phyloP scores from a whole-genome alignment of 1,284 basidiomycete genomes.

The Cutaneotrichosporon sp. region DNA sequence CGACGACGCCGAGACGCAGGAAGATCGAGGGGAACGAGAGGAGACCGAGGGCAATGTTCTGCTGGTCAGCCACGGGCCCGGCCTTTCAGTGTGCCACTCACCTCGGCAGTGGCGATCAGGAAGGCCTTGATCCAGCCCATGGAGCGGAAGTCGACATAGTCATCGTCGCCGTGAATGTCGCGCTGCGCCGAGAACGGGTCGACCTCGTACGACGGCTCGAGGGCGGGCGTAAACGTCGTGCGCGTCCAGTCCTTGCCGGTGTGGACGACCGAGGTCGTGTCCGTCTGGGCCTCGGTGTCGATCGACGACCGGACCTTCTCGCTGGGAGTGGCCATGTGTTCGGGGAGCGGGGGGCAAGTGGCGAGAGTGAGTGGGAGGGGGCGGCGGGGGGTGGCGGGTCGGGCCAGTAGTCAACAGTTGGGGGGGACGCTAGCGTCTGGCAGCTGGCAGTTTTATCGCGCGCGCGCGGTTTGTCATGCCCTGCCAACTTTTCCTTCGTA shows the following conservation, averaged over 20 bases:
- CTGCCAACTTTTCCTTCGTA: not conserved
- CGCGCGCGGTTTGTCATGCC: not conserved
- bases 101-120: constrained; percentile 45
- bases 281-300: constrained; percentile 10
- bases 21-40: constrained; percentile 48
- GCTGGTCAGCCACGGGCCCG: not conserved
- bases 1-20: constrained; percentile 43
- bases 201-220: constrained; percentile 29
- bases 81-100: constrained; percentile 15
- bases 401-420: too few relatives aligned
- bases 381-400: too few relatives aligned
- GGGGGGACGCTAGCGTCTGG: too few relatives aligned
- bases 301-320: constrained; percentile 5
- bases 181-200: constrained; percentile 38
- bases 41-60: constrained; percentile 47
- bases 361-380: not conserved
- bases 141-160: constrained; percentile 45
- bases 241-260: constrained; percentile 1
- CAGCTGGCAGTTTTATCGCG: not conserved
- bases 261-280: not conserved
- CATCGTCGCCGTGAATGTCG: constrained; percentile 31
- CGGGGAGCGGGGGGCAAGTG: not conserved
- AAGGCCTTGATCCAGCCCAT: constrained; percentile 49
- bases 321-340: not conserved
- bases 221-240: constrained; percentile 4